Evolutionary conservation across 345 rosid genomes (phyloP), one percentile per base, ranked within the genome.

Genomic region (Leavenworthia alabamica): DNA sequence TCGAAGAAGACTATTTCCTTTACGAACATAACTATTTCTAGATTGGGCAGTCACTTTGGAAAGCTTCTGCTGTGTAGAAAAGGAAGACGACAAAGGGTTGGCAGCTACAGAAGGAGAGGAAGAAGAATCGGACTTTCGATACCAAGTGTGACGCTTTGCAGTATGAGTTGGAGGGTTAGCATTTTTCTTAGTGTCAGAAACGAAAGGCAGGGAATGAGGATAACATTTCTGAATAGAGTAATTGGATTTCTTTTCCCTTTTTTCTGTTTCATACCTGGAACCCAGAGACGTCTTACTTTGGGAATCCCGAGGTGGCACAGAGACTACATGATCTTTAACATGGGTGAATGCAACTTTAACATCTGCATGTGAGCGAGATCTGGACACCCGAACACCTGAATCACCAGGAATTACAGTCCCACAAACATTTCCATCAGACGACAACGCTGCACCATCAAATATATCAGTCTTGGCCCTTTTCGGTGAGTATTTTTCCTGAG

Each of bases 1-100:
- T 68, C 97, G 83, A 51, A 89, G 91, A 75, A 93, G 91, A 73
- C 96, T 89, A 75, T 86, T 93, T 53, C 97, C 96, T 78, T 93
- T 93, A 45, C 97, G 90, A 66, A 93, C 65, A 43, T 93, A 93
- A 52, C 81, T 77, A 67, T 53, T 45, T 42, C 62, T 73, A 49
- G 47, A 40, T 62, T 68, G 70, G 13, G 77, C 55, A 41, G 54
- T 64, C 41, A 60, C 78, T 43, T 60, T 75, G 1, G 80, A 70
- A 43, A 68, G 26, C 51, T 70, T 85, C 67, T 59, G 73, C 62
- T 62, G 83, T 8, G 67, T 50, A 73, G 80, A 72, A 74, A 70
- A 60, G 61, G 58, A 62, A 20, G 59, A 70, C 19, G 67, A 56
- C 46, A 71, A 61, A 67, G 82, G 73, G 68, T 80, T 81, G 54